Base-by-base conservation (phyloP, 2,329 filamentous ascomycete genomes). In the Alternaria solani region DNA sequence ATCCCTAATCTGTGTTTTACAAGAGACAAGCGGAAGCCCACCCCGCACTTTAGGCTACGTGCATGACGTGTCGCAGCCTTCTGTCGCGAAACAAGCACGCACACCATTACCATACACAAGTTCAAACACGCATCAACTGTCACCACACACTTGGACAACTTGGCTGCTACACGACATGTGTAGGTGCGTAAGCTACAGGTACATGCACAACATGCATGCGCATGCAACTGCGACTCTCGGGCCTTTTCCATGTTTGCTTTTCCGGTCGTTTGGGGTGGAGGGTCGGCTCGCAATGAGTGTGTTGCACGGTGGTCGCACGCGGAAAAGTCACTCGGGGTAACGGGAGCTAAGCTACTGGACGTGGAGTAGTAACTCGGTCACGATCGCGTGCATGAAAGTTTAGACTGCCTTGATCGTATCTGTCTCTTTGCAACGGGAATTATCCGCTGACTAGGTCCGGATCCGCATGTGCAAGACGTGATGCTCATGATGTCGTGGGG, bases 401-500 rank as follows among this genome's bases (percentile, higher is more conserved):
- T 26, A 26, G 20, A n/a, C 46, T 49, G 46, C 14, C 20, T 36
- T 25, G 30, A 14, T 49, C 32, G 46, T 49, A 49, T 36, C 26
- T n/a, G 30, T 36, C 32, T 25, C 46, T 38, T 25, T 36, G 2
- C 12, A 49, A 61, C 54, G 63, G 63, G 30, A 56, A 61, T 56
- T 56, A 57, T 46, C 57, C 63, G 57, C 59, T 47, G 18, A 36
- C 34, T 30, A 39, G 38, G 53, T 53, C 51, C 55, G 44, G 63
- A 59, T 61, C 61, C 51, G 57, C 57, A 52, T n/a, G 47, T 47
- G 39, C 44, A 16, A 54, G 49, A 57, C 46, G 32, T 47, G 42
- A 55, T 57, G 28, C 49, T 61, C 61, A 63, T 55, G 55, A 57
- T 53, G 61, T 51, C 54, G 55, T 61, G 58, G 58, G 39, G 47